These are phyloP conservation scores for Entomortierella beljakovae DNA, from an alignment of 192 early-diverging fungal species.

Conservation along the genomic window DNA sequence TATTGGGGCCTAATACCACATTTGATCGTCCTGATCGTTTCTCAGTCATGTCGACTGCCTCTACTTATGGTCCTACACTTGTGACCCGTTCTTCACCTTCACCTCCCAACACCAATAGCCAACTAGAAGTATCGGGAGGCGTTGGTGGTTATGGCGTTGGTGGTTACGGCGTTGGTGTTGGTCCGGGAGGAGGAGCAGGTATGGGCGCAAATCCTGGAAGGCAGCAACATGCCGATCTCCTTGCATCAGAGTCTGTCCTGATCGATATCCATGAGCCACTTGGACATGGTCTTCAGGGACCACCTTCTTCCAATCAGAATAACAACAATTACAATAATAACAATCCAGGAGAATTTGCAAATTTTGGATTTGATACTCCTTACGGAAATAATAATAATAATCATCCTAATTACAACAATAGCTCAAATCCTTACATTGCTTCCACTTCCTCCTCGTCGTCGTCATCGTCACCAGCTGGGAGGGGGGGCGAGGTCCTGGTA, in stretches of 20 bases:
- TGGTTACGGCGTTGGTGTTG: neutral
- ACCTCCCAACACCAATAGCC: neutral
- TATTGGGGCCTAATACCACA: neutral
- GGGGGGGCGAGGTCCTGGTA: slow-evolving; percentile 10
- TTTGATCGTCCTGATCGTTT: neutral
- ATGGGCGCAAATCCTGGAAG: neutral
- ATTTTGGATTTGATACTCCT: neutral
- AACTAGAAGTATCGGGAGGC: no score
- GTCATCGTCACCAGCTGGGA: neutral
- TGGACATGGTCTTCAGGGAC: no score
- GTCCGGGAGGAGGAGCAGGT: neutral
- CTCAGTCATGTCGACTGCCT: neutral
- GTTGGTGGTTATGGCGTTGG: neutral
- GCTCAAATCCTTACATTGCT: neutral
- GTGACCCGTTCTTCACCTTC: neutral
- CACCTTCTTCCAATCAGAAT: neutral
- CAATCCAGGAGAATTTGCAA: neutral
- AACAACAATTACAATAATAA: neutral
- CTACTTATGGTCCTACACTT: neutral
- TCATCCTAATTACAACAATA: neutral
- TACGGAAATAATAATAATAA: neutral
- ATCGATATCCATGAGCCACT: neutral
- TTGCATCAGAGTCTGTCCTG: neutral
- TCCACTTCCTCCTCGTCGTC: neutral
- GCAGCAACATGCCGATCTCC: no score